Conservation (phyloP, 1,284 basidiomycete species). For the Ceratorhiza oryzae-sativae region DNA sequence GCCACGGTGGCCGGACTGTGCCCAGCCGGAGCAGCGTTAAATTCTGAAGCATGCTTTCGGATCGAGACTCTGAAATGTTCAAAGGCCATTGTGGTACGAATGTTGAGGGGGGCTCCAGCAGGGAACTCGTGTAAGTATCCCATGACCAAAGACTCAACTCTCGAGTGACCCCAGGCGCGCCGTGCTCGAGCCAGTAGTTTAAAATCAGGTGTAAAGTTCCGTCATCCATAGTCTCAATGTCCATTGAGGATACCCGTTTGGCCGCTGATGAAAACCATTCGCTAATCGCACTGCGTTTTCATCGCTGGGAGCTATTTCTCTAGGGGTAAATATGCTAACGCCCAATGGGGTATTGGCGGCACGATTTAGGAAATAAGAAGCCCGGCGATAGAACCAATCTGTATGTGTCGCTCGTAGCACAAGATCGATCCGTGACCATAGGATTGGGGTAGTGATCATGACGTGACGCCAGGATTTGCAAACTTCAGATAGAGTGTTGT, state of each 20-base stretch:
- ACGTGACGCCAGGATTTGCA: constrained; percentile 3
- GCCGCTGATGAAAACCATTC: neutral
- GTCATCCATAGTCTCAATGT: neutral
- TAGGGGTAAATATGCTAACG: neutral
- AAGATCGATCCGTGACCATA: constrained; percentile 22
- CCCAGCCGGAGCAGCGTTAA: neutral
- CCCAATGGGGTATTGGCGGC: neutral
- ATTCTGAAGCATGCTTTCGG: neutral
- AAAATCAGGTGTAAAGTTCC: neutral
- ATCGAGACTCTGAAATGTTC: neutral
- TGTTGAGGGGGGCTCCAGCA: neutral
- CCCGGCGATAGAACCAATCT: neutral
- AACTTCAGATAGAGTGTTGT: neutral
- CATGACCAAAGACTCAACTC: neutral
- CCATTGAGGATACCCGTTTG: neutral
- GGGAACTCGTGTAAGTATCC: neutral
- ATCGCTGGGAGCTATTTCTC: neutral
- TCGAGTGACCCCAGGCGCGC: neutral
- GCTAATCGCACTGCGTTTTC: neutral
- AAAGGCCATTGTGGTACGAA: neutral
- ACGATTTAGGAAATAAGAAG: neutral
- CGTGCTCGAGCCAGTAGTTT: neutral
- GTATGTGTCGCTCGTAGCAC: neutral
- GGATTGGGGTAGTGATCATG: neutral
- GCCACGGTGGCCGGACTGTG: neutral